Conservation (phyloP, 2,329 filamentous ascomycete species). For the Pseudocercospora fuligena region DNA sequence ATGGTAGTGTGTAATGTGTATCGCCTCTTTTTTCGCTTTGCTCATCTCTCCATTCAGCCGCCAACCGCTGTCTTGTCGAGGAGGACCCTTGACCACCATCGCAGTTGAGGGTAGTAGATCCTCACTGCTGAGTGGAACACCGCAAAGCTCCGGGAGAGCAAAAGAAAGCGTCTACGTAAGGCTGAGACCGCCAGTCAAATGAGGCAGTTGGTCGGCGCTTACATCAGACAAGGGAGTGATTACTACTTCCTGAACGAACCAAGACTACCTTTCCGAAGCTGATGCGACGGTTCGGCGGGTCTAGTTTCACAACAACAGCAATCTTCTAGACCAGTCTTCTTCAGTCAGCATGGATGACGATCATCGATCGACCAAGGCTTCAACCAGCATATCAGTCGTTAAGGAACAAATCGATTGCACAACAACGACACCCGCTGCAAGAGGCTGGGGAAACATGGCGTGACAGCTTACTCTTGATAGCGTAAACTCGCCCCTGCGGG, state of each 20-base stretch:
- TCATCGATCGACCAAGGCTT: neutral
- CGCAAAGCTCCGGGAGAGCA: too few relatives aligned
- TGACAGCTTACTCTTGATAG: neutral
- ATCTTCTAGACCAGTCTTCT: neutral
- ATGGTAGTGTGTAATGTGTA: slow-evolving; percentile 10
- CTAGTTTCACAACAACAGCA: neutral
- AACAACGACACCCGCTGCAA: neutral
- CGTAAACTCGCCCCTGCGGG: neutral
- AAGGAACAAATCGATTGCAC: neutral
- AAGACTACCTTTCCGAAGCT: neutral
- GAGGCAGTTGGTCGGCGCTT: neutral
- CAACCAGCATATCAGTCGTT: neutral
- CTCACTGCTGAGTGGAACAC: neutral
- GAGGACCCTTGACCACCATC: neutral
- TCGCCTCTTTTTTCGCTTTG: neutral
- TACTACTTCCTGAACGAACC: neutral
- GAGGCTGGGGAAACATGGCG: neutral
- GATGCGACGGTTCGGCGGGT: neutral
- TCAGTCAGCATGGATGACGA: neutral
- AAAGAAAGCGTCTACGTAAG: neutral
- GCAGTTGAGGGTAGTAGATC: neutral
- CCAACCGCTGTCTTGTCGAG: neutral
- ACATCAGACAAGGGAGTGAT: slow-evolving; percentile 1
- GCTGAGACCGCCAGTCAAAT: neutral
- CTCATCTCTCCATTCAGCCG: neutral